phyloP scores from a whole-genome alignment of 2,329 filamentous ascomycete species.

The Colletotrichum coccodes region DNA sequence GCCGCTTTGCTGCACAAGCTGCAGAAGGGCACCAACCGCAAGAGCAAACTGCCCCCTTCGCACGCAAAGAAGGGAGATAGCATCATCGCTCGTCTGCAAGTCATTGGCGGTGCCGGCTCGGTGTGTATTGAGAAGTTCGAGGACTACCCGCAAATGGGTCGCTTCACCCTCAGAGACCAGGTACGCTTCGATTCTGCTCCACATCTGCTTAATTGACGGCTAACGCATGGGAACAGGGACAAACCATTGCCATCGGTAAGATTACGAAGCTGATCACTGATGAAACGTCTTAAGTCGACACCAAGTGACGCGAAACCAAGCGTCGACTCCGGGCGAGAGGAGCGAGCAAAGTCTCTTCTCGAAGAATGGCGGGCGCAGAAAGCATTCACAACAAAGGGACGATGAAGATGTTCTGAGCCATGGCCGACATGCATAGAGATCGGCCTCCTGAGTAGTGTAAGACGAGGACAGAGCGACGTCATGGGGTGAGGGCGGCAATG shows the following conservation, averaged over 20 bases:
- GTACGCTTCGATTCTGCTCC: conserved; percentile 55
- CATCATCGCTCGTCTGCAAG: conserved; percentile 92
- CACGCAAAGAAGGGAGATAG: conserved; percentile 85
- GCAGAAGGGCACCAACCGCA: conserved; percentile 92
- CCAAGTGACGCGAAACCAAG: conserved; percentile 1
- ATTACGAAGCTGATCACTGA: conserved; percentile 84
- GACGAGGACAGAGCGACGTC: conserved; percentile 22
- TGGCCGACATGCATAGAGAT: conserved; percentile 18
- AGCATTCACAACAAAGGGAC: background rate
- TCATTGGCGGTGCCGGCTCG: conserved; percentile 84
- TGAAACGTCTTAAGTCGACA: conserved; percentile 40
- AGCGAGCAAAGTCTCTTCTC: background rate
- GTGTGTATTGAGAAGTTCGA: conserved; percentile 96
- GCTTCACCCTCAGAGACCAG: conserved; percentile 90
- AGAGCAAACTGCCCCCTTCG: conserved; percentile 91
- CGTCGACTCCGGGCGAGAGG: background rate
- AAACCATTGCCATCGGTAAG: conserved; percentile 99
- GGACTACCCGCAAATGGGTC: conserved; percentile 93
- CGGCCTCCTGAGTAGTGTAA: background rate
- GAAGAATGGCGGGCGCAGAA: background rate
- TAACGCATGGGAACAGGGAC: conserved; percentile 69
- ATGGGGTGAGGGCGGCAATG: conserved; percentile 3
- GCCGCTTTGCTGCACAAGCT: conserved; percentile 88
- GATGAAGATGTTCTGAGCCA: conserved; percentile 7
- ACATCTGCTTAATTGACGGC: conserved; percentile 33